Percentiles rank a stretch among this genome's conserved stretches.
These are phyloP conservation scores for Alectoria sarmentosa DNA, from an alignment of 495 filamentous ascomycete species.

Conservation along the genomic window DNA sequence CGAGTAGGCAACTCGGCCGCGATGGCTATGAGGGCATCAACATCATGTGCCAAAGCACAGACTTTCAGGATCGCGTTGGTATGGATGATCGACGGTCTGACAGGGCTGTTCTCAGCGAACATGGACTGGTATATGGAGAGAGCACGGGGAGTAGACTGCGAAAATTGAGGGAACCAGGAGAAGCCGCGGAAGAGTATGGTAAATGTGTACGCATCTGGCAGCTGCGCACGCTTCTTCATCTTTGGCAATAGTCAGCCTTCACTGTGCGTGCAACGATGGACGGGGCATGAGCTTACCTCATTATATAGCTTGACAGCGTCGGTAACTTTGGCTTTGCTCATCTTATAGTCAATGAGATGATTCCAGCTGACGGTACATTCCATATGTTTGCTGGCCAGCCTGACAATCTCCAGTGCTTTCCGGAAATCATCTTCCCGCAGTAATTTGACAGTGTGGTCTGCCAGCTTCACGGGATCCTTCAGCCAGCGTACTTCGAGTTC, in stretches of 20 bases:
- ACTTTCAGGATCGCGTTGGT: conserved; percentile 79
- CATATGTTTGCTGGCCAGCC: conserved; percentile 52
- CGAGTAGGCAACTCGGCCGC: conserved; percentile 55
- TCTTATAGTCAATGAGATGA: conserved; percentile 63
- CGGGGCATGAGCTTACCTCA: conserved; percentile 48
- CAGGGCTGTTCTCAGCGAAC: conserved; percentile 43
- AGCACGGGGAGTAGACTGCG: conserved; percentile 52
- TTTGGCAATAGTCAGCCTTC: conserved; percentile 29
- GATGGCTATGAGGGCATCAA: conserved; percentile 70
- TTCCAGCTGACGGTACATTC: conserved; percentile 78
- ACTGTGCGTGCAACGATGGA: not conserved
- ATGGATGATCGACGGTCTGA: conserved; percentile 68
- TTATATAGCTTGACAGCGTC: conserved; percentile 73
- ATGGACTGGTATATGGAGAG: conserved; percentile 68
- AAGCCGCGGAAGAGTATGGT: conserved; percentile 77
- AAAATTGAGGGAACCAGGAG: conserved; percentile 43
- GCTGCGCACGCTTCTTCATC: conserved; percentile 89
- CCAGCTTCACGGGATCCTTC: conserved; percentile 59
- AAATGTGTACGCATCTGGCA: conserved; percentile 69
- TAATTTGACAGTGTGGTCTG: conserved; percentile 49
- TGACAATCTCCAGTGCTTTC: conserved; percentile 60
- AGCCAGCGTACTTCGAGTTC: conserved; percentile 54
- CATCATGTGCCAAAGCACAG: conserved; percentile 59
- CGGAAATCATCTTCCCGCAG: conserved; percentile 48
- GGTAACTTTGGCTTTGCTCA: conserved; percentile 51